Evolutionary conservation across 345 rosid species (phyloP), one percentile per base, ranked within the genome.

Genomic region (Rhodamnia rubescens): DNA sequence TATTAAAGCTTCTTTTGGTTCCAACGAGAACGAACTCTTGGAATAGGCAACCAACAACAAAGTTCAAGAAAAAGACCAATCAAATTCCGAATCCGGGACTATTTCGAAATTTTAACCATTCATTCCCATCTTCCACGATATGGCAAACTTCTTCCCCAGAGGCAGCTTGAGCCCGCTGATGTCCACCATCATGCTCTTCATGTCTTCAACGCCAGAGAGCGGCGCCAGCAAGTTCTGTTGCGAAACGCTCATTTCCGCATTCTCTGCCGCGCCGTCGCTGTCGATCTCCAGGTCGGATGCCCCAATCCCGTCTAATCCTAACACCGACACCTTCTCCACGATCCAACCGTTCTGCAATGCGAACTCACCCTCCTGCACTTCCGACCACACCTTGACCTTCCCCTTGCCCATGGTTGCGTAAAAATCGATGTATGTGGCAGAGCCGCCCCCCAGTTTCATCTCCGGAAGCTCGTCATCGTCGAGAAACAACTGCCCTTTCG

Each of bases 391-490:
- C 89, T 93, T 94, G 88, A 94, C 94, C 6, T 82, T 89, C 59
- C 98, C 95, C 21, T 94, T 55, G 58, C 88, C 91, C 3, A 92
- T 44, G 11, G 95, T 92, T 11, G 98, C 98, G 83, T 91, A 91
- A 56, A 97, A 92, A 16, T 94, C 90, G 5, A 93, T 88, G 83
- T 91, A 93, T 0, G 95, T 91, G 20, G 99, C 91, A 81, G 88
- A 89, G 18, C 99, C 97, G 5, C 88, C 92, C 74, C 94, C 96
- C 10, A 97, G 95, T 86, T 90, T 93, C 99, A 97, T 97, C 85
- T 96, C 97, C 0, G 96, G 98, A 74, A 93, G 98, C 89, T 97
- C 99, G 36, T 97, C 99, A 6, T 97, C 88, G 82, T 97, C 99
- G 11, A 96, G 88, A 87, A 84, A 97, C 32, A 97, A 92, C 9